Base-by-base conservation (phyloP, 192 early-diverging fungal genomes). In the Podila epigama region DNA sequence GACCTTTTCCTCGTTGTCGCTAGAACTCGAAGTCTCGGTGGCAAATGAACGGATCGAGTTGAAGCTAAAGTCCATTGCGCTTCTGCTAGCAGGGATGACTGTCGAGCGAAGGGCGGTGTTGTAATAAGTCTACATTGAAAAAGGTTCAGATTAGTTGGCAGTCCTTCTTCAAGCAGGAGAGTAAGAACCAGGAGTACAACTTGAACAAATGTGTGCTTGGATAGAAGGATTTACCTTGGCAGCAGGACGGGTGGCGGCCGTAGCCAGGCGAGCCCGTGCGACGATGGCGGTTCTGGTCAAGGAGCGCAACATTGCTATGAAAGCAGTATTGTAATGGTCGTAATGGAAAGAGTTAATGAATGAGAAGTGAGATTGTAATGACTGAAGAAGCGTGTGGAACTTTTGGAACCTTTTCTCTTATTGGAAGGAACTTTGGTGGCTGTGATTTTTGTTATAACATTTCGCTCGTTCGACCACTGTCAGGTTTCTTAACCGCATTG, bases 31-130 rank as follows among this genome's bases (percentile, higher is more conserved):
- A 35, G 72, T 52, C 32, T 75, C 72, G 16, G 72, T 68, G 4
- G 57, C 51, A 39, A 68, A 77, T 29, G 66, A 68, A 27, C 73
- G 65, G 54, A 75, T 75, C 25, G 71, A 75, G 36, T 60, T 63
- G 48, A 54, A 60, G 20, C 34, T 41, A 4, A 61, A 39, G 40
- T 61, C n/a, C 1, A n/a, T 31, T 18, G 71, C 28, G 51, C 58
- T 75, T 32, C 54, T 58, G 2, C 71, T 54, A 28, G 40, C 31
- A 40, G 71, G 65, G 53, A 75, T 27, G n/a, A 51, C 44, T 27
- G 59, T 51, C 2, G 71, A 67, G 9, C 64, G 51, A 27, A 75
- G 59, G 11, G 65, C 71, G 39, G 71, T 68, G 1, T 64, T 67
- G 51, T 68, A 63, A 54, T 51, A 75, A 9, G 65, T 51, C 71